Percentiles rank a stretch among this genome's conserved stretches.
phyloP scores from a whole-genome alignment of 2,329 filamentous ascomycete genomes.

The Exophiala phaeomuriformis region DNA sequence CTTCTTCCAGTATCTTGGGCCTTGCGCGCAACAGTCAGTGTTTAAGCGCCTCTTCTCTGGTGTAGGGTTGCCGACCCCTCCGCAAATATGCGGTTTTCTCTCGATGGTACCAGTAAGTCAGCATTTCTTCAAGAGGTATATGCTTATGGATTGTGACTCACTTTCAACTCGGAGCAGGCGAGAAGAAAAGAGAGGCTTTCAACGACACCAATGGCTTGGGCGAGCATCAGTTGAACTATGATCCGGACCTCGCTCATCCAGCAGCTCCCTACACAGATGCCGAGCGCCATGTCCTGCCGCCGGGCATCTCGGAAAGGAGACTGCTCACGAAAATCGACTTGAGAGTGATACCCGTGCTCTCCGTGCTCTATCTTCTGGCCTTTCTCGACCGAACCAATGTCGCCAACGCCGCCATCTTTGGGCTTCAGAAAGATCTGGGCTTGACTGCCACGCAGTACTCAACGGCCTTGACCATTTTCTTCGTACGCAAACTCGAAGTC shows the following conservation, averaged over 20 bases:
- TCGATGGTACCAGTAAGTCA: constrained; percentile 19
- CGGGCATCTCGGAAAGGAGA: constrained; percentile 44
- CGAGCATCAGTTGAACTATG: constrained; percentile 20
- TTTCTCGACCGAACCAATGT: constrained; percentile 59
- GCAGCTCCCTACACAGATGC: constrained; percentile 21
- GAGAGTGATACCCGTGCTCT: constrained; percentile 64
- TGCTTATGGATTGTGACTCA: neutral
- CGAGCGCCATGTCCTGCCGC: constrained; percentile 13
- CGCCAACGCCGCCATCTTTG: constrained; percentile 65
- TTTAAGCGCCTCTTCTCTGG: neutral
- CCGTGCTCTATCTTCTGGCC: constrained; percentile 53
- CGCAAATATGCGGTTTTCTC: constrained; percentile 20
- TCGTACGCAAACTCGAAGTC: constrained; percentile 35
- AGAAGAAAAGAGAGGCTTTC: constrained; percentile 19
- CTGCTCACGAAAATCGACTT: constrained; percentile 65
- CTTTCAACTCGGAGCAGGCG: constrained; percentile 2
- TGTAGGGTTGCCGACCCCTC: neutral
- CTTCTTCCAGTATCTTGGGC: neutral
- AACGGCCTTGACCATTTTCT: constrained; percentile 71
- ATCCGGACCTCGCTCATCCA: constrained; percentile 26
- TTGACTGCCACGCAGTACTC: constrained; percentile 59
- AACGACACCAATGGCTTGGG: constrained; percentile 15
- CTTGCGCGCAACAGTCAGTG: neutral
- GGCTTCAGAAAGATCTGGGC: constrained; percentile 55
- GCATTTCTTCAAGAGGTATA: neutral